A percentile compares a stretch with the other conserved stretches of the same genome.
Conservation (phyloP, 129 eudicot species). For the Calendula officinalis region DNA sequence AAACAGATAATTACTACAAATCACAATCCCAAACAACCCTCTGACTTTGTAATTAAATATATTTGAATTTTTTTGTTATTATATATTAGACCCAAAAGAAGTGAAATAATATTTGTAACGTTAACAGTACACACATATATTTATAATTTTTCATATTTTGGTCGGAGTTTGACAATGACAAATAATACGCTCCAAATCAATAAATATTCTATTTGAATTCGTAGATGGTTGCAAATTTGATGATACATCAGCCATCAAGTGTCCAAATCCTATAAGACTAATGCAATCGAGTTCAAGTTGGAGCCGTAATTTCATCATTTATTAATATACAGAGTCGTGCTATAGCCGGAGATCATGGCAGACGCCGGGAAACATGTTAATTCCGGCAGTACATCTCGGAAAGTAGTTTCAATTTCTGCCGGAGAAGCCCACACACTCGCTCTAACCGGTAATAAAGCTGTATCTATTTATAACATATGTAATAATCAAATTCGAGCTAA, state of each 20-base stretch:
- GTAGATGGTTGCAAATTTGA: slow-evolving; percentile 14
- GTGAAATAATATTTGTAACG: too few species aligned
- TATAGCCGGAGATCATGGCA: slow-evolving; percentile 33
- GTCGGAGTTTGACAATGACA: too few species aligned
- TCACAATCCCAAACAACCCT: not conserved
- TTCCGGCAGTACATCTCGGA: slow-evolving; percentile 35
- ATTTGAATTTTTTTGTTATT: not conserved
- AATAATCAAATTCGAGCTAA: not conserved
- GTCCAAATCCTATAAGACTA: not conserved
- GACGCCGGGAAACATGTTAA: slow-evolving; percentile 20
- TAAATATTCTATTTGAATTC: slow-evolving; percentile 8
- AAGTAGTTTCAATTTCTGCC: slow-evolving; percentile 53
- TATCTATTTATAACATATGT: not conserved
- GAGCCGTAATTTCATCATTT: not conserved
- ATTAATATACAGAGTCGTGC: not conserved
- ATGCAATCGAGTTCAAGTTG: not conserved
- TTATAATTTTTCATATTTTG: too few species aligned
- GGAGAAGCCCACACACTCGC: slow-evolving; percentile 96
- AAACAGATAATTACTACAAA: not conserved
- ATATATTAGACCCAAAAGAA: too few species aligned
- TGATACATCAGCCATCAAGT: not conserved
- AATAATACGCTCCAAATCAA: too few species aligned
- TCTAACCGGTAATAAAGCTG: slow-evolving; percentile 50
- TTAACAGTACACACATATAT: too few species aligned
- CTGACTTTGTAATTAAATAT: not conserved